Conservation (phyloP, 2,329 filamentous ascomycete genomes). For the Ceratocystis ficicola region DNA sequence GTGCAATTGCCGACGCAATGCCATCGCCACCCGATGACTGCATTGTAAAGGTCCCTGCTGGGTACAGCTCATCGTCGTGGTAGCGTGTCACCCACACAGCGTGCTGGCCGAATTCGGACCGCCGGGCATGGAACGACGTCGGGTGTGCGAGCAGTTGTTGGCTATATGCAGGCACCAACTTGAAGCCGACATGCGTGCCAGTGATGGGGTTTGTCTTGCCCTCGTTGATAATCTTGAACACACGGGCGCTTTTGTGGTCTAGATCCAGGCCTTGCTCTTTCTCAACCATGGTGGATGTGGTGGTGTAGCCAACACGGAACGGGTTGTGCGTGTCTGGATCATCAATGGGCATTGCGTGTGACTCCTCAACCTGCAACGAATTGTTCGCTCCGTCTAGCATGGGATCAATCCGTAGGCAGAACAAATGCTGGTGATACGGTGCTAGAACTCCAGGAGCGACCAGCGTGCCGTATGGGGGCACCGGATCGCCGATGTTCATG, state of each 20-base stretch:
- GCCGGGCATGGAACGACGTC: constrained; percentile 31
- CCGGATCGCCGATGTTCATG: constrained; percentile 41
- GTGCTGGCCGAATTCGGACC: constrained; percentile 35
- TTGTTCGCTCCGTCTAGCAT: constrained; percentile 49
- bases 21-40: constrained; percentile 36
- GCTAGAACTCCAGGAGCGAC: constrained; percentile 51
- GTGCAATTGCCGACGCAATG: constrained; percentile 33
- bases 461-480: constrained; percentile 45
- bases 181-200: constrained; percentile 36
- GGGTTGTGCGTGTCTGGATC: constrained; percentile 37
- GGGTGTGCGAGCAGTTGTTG: constrained; percentile 34
- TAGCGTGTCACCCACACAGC: constrained; percentile 37
- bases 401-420: constrained; percentile 53
- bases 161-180: constrained; percentile 36
- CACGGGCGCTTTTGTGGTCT: constrained; percentile 37
- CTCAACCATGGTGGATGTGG: constrained; percentile 34
- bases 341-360: constrained; percentile 33
- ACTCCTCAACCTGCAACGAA: constrained; percentile 36
- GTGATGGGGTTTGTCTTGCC: constrained; percentile 33
- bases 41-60: constrained; percentile 35
- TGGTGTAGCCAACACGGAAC: constrained; percentile 37
- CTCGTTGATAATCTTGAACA: constrained; percentile 40
- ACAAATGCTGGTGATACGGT: constrained; percentile 57
- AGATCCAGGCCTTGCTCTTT: constrained; percentile 39
- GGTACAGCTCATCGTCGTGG: constrained; percentile 34